phyloP scores from a whole-genome alignment of 179 eudicot species.

The Carnegiea gigantea region DNA sequence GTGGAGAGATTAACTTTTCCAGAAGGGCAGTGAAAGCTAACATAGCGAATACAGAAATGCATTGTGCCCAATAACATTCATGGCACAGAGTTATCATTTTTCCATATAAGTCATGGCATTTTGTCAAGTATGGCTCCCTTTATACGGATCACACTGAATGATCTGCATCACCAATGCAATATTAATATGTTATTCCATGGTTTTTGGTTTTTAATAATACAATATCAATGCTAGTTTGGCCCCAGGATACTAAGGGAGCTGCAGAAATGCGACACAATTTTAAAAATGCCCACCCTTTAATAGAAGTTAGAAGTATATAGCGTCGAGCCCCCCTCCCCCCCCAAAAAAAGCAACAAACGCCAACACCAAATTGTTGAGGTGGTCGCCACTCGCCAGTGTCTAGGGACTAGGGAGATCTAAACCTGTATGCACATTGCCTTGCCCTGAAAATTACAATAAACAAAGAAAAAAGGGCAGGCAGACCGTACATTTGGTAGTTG shows the following conservation, averaged over 20 bases:
- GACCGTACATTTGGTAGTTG: too few relatives aligned
- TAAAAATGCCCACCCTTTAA: not conserved
- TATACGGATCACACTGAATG: not conserved
- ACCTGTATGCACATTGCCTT: not conserved
- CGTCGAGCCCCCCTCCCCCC: not conserved
- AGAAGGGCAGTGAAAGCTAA: not conserved
- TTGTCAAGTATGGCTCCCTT: not conserved
- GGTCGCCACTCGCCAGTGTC: not conserved
- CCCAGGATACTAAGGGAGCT: not conserved
- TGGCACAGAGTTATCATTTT: not conserved
- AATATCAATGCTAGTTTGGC: not conserved
- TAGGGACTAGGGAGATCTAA: not conserved
- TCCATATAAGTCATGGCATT: not conserved
- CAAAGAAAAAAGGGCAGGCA: too few relatives aligned
- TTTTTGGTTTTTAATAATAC: not conserved
- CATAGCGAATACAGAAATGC: not conserved
- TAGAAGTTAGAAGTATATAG: not conserved
- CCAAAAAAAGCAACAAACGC: not conserved
- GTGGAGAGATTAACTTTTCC: not conserved
- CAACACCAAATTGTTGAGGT: not conserved
- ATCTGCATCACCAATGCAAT: not conserved
- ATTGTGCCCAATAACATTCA: not conserved
- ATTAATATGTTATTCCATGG: not conserved
- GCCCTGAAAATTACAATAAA: not conserved
- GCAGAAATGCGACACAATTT: not conserved